Base-by-base conservation (phyloP, 768 basidiomycete species). In the Tulasnella sp. region DNA sequence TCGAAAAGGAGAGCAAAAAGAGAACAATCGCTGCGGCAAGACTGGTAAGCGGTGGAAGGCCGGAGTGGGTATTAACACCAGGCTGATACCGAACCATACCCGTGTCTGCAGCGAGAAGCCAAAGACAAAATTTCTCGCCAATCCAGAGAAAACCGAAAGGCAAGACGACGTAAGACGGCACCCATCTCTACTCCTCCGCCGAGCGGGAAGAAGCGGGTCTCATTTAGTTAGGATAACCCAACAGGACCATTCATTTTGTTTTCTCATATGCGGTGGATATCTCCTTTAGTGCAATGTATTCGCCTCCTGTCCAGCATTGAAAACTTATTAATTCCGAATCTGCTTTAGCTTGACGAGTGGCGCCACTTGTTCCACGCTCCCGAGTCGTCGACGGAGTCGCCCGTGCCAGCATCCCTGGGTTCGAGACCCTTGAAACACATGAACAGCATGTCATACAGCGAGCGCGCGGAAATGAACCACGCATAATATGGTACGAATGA, bases 111-210 rank as follows among this genome's bases (percentile, higher is more conserved):
- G 75, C 75, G 75, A 36, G 75, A 75, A 48, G 75, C 75, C 44
- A 75, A 77, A 58, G 56, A 46, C 16, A 77, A 58, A 44, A 46
- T 77, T 8, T 52, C 58, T 36, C 56, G 58, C 34, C 58, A 39
- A 62, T 19, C 48, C 40, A 8, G 58, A 40, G 56, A 77, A n/a
- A 46, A 39, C 58, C 76, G 24, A 62, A 77, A 77, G 76, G 52
- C 39, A 58, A 77, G 58, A 27, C 52, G 62, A 39, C 52, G 16
- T 8, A 77, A 62, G 38, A 39, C n/a, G 52, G 75, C 31, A n/a
- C 27, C 46, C 75, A 34, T 5, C 56, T 34, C n/a, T 46, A 75
- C 44, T 48, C 73, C 73, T 77, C 76, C 46, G 76, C 76, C 76
- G 42, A 77, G 62, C 34, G 56, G 40, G 10, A 56, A 52, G 62